Evolutionary conservation across 1,284 basidiomycete species (phyloP), one percentile per base, ranked within the genome.

Genomic region (Grifola frondosa): DNA sequence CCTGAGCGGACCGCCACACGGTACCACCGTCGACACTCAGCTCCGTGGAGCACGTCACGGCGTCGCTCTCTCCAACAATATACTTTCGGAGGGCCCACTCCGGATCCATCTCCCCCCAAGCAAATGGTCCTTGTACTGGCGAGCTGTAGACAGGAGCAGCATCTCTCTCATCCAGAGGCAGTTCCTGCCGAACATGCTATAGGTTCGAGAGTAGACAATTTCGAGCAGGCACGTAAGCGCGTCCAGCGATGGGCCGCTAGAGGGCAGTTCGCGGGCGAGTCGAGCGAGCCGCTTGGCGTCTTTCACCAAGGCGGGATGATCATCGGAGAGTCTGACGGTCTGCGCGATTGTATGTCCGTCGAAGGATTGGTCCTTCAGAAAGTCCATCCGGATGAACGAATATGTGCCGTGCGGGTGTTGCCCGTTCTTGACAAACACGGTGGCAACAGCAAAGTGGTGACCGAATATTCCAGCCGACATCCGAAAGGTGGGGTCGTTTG

Each of bases 91-190:
- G n/a, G 38, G 43, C 16, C 20, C 38, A 15, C 19, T 21, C 5
- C 37, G 42, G 4, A 28, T 20, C 8, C 12, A 23, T 3, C 9
- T 5, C 17, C 26, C 37, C n/a, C 28, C 32, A 7, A 45, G 43
- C 37, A 37, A 45, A 15, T 21, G 13, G 11, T 16, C 13, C 5
- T 20, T 13, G 43, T 23, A 36, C 25, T 29, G 32, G 16, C 31
- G 31, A 22, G 43, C 43, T 13, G 40, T 17, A 23, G 26, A 20
- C 37, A 36, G 40, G 43, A 45, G 40, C 17, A 45, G 37, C 32
- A 28, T 20, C 22, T 45, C 43, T 4, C 33, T 16, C 38, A 45
- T 30, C 43, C 37, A 45, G 20, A 36, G 30, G 38, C 37, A 45
- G 37, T 45, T 45, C 22, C 43, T 26, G 15, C 37, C 32, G 12